Base-by-base conservation (phyloP, 2,329 filamentous ascomycete species). In the Aspergillus tubingensis region DNA sequence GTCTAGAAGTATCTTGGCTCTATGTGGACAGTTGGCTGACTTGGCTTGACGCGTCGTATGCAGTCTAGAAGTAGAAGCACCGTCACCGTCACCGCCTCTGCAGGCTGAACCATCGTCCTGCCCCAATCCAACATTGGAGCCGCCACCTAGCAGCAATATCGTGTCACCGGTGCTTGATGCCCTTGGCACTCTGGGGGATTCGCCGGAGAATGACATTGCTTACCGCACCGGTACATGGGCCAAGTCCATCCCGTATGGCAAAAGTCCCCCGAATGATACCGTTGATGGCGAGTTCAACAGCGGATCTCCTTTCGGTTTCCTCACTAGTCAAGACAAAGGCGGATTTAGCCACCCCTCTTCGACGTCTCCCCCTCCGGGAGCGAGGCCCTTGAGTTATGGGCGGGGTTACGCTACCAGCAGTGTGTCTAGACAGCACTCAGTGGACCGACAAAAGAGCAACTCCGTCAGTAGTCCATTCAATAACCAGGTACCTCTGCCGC, bases 401-500 rank as follows among this genome's bases (percentile, higher is more conserved):
- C 75, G 75, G 63, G 75, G 74, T 4, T 76, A 73, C 57, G 62
- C 72, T 41, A 75, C 69, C 61, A 74, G 74, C 57, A 70, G 73
- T 44, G 62, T 74, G 4, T 74, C 77, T 13, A 71, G 74, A 44
- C 73, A 77, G 58, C 72, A 68, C 52, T 77, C 77, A 7, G 60
- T 67, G 15, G 77, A 79, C 55, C 69, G 73, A 57, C 70, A 76
- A 15, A 76, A 77, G 60, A 76, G 76, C 32, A 68, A 76, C 56
- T 78, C 76, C 21, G 68, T 75, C 48, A 75, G 70, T 23, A 72
- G 69, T 57, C 73, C 76, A 8, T 72, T 74, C 64, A 69, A 70
- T 59, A 72, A 72, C 23, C 65, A 74, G 19, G 71, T 72, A 25
- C 88, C 89, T 3, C 83, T 89, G 8, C 90, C 91, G 3, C 90